phyloP scores from a whole-genome alignment of 139 green algal genomes.

The Chlamydomonas eustigma region DNA sequence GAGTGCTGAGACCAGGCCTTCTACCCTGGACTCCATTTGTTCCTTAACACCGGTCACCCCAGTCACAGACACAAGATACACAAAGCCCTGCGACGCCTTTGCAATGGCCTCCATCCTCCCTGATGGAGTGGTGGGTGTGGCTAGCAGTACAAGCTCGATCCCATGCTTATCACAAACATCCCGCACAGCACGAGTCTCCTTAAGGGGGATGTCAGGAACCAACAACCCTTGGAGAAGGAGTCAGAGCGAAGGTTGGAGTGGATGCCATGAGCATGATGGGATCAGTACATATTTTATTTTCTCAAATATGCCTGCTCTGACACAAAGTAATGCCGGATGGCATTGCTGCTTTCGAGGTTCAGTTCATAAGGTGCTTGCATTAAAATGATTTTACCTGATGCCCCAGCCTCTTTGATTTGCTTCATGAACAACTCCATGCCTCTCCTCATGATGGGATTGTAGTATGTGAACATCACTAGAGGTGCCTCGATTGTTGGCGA shows the following conservation, averaged over 20 bases:
- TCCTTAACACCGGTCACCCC: conserved; percentile 83
- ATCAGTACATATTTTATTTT: no score
- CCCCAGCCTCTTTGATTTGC: conserved; percentile 81
- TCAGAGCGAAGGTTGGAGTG: background rate
- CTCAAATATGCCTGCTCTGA: no score
- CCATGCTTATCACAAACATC: conserved; percentile 46
- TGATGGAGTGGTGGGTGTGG: conserved; percentile 85
- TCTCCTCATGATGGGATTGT: conserved; percentile 94
- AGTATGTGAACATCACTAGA: conserved; percentile 97
- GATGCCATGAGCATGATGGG: background rate
- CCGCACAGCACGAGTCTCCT: conserved; percentile 86
- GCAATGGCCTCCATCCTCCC: conserved; percentile 65
- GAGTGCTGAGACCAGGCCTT: conserved; percentile 73
- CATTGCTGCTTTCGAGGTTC: no score
- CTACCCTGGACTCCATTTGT: conserved; percentile 66
- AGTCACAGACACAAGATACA: conserved; percentile 96
- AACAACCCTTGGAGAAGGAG: conserved; percentile 68
- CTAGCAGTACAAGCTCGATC: conserved; percentile 87
- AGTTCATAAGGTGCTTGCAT: no score
- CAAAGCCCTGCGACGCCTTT: conserved; percentile 82
- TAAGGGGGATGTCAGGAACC: conserved; percentile 94
- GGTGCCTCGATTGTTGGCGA: conserved; percentile 69
- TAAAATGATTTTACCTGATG: conserved; percentile 51
- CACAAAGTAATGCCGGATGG: no score
- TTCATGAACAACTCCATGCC: conserved; percentile 83